phyloP scores from a whole-genome alignment of 2,329 filamentous ascomycete genomes.

The Chrysosporium queenslandicum region DNA sequence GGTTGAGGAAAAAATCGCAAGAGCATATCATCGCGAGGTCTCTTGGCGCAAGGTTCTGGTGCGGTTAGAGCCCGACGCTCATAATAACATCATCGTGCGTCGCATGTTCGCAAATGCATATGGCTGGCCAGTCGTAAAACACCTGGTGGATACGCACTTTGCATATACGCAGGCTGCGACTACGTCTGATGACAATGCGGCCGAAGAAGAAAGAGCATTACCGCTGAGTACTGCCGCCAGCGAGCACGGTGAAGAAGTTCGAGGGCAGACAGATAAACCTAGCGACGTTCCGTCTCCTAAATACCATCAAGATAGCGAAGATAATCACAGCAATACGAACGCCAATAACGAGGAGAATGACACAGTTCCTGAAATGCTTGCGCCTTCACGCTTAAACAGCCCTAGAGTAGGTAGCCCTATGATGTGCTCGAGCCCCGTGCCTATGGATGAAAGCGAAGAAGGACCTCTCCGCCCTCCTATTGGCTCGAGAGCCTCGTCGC shows the following conservation, averaged over 20 bases:
- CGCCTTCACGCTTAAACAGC: not conserved
- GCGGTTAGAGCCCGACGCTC: slow-evolving; percentile 87
- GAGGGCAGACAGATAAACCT: slow-evolving; percentile 38
- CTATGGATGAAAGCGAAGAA: not conserved
- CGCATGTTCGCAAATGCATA: slow-evolving; percentile 96
- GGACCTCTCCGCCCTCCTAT: not conserved
- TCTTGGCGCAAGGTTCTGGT: slow-evolving; percentile 97
- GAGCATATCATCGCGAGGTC: slow-evolving; percentile 83
- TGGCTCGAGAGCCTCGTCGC: slow-evolving; percentile 8
- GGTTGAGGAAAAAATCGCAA: slow-evolving; percentile 94
- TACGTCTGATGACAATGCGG: slow-evolving; percentile 57
- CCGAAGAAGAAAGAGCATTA: slow-evolving; percentile 59
- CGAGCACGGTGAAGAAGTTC: slow-evolving; percentile 55
- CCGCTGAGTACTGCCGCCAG: slow-evolving; percentile 47
- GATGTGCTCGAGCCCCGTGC: slow-evolving; percentile 2
- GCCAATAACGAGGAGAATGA: slow-evolving; percentile 8
- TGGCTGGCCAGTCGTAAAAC: slow-evolving; percentile 93
- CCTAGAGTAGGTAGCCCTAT: slow-evolving; percentile 2
- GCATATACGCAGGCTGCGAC: slow-evolving; percentile 59
- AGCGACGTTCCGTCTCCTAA: not conserved
- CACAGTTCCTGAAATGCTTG: slow-evolving; percentile 7
- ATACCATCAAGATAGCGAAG: not conserved
- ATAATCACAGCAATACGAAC: not conserved
- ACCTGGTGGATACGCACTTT: slow-evolving; percentile 91
- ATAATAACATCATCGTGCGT: slow-evolving; percentile 96